Evolutionary conservation across 1,139 yeast genomes (phyloP).

Genomic region (Geotrichum restrictum): DNA sequence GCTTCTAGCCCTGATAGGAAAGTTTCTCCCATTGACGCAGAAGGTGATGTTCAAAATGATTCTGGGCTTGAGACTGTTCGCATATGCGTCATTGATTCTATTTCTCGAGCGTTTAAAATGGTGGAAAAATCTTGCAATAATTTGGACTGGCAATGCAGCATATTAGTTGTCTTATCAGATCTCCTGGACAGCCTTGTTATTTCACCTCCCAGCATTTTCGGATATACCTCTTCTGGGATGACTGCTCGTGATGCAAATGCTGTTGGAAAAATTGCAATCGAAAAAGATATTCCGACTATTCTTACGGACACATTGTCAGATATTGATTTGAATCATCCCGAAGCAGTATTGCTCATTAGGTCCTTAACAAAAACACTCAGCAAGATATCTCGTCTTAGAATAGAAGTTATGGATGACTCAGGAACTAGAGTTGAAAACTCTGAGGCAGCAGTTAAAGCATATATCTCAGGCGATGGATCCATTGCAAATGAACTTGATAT

Average conservation of each 20-base stretch:
- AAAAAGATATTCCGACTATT: conserved; percentile 57
- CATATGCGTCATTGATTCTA: conserved; percentile 65
- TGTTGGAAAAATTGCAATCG: conserved; percentile 62
- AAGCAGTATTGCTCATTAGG: conserved; percentile 55
- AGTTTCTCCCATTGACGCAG: conserved; percentile 39
- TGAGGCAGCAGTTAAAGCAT: too few relatives aligned
- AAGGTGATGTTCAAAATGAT: conserved; percentile 47
- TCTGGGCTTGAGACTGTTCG: conserved; percentile 69
- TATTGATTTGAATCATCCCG: conserved; percentile 69
- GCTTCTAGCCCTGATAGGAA: conserved; percentile 49
- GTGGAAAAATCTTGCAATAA: conserved; percentile 36
- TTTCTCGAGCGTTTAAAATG: conserved; percentile 61
- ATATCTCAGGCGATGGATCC: too few relatives aligned
- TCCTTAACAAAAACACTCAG: conserved; percentile 59
- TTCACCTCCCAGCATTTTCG: conserved; percentile 26
- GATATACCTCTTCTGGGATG: conserved; percentile 40
- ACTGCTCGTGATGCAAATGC: conserved; percentile 52
- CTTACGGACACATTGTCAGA: conserved; percentile 57
- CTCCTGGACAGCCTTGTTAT: conserved; percentile 39
- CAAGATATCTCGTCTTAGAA: conserved; percentile 50
- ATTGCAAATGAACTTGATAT: too few relatives aligned
- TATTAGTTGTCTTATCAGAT: conserved; percentile 54
- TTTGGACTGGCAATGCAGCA: conserved; percentile 47
- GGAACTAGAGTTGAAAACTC: too few relatives aligned
- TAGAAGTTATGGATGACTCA: conserved; percentile 33